phyloP scores from a whole-genome alignment of 2,329 filamentous ascomycete genomes.

The Paraconiothyrium sp. region DNA sequence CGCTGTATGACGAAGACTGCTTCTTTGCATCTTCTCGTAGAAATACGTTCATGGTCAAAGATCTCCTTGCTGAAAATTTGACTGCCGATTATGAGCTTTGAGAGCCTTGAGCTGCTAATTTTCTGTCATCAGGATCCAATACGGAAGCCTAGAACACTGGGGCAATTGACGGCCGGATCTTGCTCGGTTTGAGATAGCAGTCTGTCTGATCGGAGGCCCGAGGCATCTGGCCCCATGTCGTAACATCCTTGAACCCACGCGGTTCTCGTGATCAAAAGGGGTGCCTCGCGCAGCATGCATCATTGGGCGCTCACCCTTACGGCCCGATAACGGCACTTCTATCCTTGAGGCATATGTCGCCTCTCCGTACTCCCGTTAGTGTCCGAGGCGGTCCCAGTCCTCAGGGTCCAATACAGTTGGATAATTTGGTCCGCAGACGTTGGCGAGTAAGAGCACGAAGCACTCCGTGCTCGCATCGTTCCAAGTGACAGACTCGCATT shows the following conservation, averaged over 20 bases:
- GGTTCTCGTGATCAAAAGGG: background rate
- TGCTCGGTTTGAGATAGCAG: background rate
- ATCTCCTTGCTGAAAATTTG: background rate
- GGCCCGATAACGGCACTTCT: background rate
- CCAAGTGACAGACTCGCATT: background rate
- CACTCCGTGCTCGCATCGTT: constrained; percentile 1
- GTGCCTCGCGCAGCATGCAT: background rate
- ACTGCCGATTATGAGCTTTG: too few relatives aligned
- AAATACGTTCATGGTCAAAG: background rate
- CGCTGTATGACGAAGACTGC: background rate
- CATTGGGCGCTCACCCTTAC: background rate
- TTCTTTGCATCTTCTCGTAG: background rate
- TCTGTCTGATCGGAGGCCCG: background rate
- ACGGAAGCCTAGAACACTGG: background rate
- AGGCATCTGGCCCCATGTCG: background rate
- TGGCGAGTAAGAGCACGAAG: background rate
- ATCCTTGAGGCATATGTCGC: background rate
- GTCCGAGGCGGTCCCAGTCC: background rate
- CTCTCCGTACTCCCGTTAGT: background rate
- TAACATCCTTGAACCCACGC: background rate
- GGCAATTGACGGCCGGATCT: background rate
- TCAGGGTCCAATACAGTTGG: constrained; percentile 1
- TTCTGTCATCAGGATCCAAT: background rate
- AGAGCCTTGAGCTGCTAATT: too few relatives aligned
- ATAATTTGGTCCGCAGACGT: background rate